phyloP scores from a whole-genome alignment of 768 basidiomycete genomes.

The Nidula microcarpa region DNA sequence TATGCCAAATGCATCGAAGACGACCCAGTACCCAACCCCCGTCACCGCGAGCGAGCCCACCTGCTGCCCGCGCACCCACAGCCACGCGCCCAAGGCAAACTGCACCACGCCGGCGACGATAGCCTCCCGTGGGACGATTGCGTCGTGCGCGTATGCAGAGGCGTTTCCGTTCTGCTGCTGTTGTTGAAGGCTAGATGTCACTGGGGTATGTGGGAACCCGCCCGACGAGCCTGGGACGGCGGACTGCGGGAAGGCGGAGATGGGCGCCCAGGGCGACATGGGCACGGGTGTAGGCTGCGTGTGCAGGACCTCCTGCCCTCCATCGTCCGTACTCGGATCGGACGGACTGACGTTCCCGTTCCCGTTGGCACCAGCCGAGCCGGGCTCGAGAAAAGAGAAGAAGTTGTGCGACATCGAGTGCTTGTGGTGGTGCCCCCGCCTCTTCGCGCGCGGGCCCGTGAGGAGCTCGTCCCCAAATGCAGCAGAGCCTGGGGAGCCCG shows the following conservation, averaged over 20 bases:
- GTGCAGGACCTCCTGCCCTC: conserved; percentile 35
- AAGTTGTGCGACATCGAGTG: conserved; percentile 94
- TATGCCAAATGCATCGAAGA: conserved; percentile 90
- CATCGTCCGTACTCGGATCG: background rate
- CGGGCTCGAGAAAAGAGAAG: conserved; percentile 92
- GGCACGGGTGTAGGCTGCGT: conserved; percentile 60
- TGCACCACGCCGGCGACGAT: conserved; percentile 33
- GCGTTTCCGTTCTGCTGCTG: background rate
- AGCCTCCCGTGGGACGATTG: conserved; percentile 14
- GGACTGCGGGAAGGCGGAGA: conserved; percentile 35
- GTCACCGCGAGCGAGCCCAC: conserved; percentile 84
- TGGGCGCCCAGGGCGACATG: conserved; percentile 65
- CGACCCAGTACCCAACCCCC: conserved; percentile 93
- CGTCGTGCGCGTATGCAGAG: conserved; percentile 1
- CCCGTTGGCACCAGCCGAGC: conserved; percentile 17
- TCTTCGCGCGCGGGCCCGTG: conserved; percentile 18
- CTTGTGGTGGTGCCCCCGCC: conserved; percentile 86
- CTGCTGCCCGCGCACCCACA: conserved; percentile 91
- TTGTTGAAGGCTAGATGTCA: background rate
- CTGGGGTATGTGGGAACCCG: background rate
- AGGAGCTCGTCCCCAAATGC: background rate
- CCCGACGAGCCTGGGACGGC: conserved; percentile 6
- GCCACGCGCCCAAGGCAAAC: conserved; percentile 62
- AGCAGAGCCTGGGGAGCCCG: background rate
- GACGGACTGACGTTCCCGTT: background rate